A percentile compares a stretch with the other conserved stretches of the same genome.
These are phyloP conservation scores for Phascolomyces articulosus DNA, from an alignment of 371 early-diverging fungal genomes.

Conservation along the genomic window DNA sequence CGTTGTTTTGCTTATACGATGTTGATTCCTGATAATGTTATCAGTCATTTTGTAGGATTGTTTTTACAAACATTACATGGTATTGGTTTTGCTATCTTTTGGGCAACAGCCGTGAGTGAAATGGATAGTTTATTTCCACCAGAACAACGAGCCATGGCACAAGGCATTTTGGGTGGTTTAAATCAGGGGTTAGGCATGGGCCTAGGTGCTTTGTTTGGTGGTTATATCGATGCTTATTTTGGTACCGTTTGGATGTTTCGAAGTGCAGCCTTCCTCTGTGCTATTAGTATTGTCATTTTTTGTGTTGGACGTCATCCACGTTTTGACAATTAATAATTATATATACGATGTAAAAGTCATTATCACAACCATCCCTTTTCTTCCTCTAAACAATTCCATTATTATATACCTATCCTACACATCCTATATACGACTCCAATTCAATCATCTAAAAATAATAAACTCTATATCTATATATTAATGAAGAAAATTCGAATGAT, in stretches of 20 bases:
- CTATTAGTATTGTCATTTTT: slow-evolving; percentile 19
- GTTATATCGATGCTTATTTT: slow-evolving; percentile 25
- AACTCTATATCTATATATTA: no score
- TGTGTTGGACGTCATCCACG: slow-evolving; percentile 14
- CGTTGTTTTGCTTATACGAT: slow-evolving; percentile 42
- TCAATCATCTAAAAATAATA: no score
- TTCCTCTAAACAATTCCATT: neutral
- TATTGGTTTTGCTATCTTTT: slow-evolving; percentile 30
- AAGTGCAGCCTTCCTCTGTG: slow-evolving; percentile 13
- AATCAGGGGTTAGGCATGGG: slow-evolving; percentile 41
- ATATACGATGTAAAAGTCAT: no score
- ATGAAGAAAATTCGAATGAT: no score
- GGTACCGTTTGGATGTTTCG: slow-evolving; percentile 29
- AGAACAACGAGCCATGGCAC: slow-evolving; percentile 42
- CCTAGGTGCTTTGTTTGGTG: slow-evolving; percentile 38
- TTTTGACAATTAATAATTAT: neutral
- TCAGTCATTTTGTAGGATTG: slow-evolving; percentile 36
- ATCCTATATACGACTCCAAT: no score
- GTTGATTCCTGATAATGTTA: slow-evolving; percentile 29
- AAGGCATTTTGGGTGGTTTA: slow-evolving; percentile 41
- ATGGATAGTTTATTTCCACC: slow-evolving; percentile 43
- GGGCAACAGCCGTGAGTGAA: slow-evolving; percentile 44
- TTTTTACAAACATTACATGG: slow-evolving; percentile 45
- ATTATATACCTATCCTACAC: no score
- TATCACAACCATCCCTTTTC: neutral